phyloP scores from a whole-genome alignment of 495 filamentous ascomycete species.

The Hypoxylon perforatum region DNA sequence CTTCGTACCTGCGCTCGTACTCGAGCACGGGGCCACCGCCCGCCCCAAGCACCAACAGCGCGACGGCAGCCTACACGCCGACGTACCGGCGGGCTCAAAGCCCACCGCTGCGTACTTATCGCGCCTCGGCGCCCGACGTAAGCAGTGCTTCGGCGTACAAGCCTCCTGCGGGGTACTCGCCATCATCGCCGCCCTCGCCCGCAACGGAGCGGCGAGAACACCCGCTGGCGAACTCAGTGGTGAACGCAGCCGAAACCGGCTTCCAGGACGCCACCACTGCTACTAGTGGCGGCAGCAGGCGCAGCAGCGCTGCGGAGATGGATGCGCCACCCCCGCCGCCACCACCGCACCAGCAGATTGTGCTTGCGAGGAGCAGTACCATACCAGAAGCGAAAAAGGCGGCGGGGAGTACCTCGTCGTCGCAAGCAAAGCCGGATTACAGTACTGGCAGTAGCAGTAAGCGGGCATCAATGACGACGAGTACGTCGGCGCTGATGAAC shows the following conservation, averaged over 20 bases:
- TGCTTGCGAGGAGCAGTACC: not conserved
- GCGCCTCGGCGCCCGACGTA: constrained; percentile 27
- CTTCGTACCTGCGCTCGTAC: not conserved
- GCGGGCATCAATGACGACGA: not conserved
- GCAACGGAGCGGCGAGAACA: not conserved
- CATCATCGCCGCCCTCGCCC: not conserved
- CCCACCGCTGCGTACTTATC: constrained; percentile 9
- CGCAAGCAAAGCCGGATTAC: no score
- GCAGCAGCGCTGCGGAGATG: not conserved
- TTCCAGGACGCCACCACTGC: not conserved
- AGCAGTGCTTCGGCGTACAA: not conserved
- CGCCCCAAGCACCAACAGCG: not conserved
- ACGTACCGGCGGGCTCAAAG: constrained; percentile 16
- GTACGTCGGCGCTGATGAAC: not conserved
- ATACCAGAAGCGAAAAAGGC: not conserved
- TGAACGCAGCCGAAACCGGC: not conserved
- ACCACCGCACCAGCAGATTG: no score
- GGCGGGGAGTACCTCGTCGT: not conserved
- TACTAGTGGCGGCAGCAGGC: not conserved
- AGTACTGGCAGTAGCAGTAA: not conserved
- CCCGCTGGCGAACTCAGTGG: not conserved
- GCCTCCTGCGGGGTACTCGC: constrained; percentile 7
- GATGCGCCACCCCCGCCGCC: no score
- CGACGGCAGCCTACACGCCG: constrained; percentile 1
- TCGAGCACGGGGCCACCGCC: not conserved